Evolutionary conservation across 257 asterid genomes (phyloP), one percentile per base, ranked within the genome.

Genomic region (Plectranthus barbatus): DNA sequence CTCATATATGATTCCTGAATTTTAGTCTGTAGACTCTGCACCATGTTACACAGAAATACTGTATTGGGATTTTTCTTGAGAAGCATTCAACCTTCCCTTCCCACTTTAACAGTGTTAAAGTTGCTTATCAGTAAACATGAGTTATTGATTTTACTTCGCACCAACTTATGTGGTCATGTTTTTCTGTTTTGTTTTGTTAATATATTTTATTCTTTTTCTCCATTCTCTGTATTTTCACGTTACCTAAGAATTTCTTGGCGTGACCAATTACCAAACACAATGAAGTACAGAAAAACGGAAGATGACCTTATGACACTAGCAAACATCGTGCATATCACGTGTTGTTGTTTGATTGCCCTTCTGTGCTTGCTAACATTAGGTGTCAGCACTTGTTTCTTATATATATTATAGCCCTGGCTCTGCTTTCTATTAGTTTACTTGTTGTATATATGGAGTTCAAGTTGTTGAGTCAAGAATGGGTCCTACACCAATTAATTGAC

Each of bases 231-330:
- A 62, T 17, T 26, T 24, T 62, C 56, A 29, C 10, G 34, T 62
- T 15, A 29, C 2, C 2, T 6, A 17, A 54, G 56, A 68, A 68
- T 59, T 68, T 20, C 51, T 60, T 50, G 74, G 68, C 13, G 47
- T n/a, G 1, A 31, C 36, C 36, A 31, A 31, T 31, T 24, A 24
- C 20, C 36, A 15, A 68, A 23, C 48, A 17, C 20, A 59, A 23
- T 21, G 42, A 39, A 49, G 49, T 50, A 34, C 9, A 11, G 21
- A 24, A 26, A 20, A 20, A 36, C 14, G 19, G 59, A 48, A 48
- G 1, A 60, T 15, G 55, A 61, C 45, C 46, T 21, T 9, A 17
- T 45, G 64, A 40, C 56, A 17, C 31, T 44, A 10, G 18, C 31
- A 46, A 12, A 31, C 18, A 26, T 20, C 18, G 47, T 17, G 19